A percentile compares a stretch with the other conserved stretches of the same genome.
phyloP scores from a whole-genome alignment of 306 rosid genomes.

The Pachyrhizus erosus region DNA sequence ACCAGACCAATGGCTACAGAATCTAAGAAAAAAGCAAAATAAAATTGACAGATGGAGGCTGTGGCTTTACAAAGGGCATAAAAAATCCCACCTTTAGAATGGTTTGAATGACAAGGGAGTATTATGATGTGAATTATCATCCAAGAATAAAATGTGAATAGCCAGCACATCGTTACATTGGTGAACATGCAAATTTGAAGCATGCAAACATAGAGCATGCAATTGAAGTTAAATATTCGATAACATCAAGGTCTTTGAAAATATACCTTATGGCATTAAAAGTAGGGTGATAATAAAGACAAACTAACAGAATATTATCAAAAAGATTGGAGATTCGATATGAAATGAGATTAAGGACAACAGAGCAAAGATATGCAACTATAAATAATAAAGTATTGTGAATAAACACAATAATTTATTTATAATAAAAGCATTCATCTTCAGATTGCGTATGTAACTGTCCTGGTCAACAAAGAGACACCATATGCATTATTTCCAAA shows the following conservation, averaged over 20 bases:
- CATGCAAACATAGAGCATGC: not conserved
- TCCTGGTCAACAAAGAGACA: conserved; percentile 1
- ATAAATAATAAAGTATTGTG: conserved; percentile 17
- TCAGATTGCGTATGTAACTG: conserved; percentile 18
- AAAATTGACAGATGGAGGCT: not conserved
- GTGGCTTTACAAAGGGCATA: not conserved
- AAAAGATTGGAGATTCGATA: conserved; percentile 7
- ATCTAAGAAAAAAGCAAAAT: not conserved
- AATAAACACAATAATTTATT: conserved; percentile 7
- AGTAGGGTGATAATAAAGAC: not conserved
- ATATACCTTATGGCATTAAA: no score
- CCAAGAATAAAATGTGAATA: not conserved
- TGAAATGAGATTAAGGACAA: not conserved
- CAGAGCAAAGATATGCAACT: not conserved
- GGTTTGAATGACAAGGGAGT: not conserved
- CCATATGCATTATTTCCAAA: conserved; percentile 20
- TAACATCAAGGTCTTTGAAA: no score
- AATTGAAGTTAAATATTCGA: not conserved
- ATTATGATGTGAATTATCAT: no score
- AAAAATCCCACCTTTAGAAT: not conserved
- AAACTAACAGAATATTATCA: not conserved
- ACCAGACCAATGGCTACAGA: conserved; percentile 6
- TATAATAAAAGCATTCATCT: conserved; percentile 4
- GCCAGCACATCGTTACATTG: not conserved
- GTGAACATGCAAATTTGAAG: not conserved